Evolutionary conservation across 306 rosid genomes (phyloP), one percentile per base, ranked within the genome.

Genomic region (Phaseolus lunatus): DNA sequence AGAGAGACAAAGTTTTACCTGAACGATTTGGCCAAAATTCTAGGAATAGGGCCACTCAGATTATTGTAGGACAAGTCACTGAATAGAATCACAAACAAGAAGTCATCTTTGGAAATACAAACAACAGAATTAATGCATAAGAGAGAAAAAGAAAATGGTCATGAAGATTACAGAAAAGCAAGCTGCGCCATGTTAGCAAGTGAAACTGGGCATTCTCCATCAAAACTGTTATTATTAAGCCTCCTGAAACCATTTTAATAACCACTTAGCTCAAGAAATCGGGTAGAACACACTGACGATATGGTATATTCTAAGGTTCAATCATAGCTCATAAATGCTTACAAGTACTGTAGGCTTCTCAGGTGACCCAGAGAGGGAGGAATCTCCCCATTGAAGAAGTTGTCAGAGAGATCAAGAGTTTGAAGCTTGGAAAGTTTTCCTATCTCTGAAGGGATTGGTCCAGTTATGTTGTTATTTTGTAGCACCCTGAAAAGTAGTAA

Each of bases 21-120:
- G 97, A 92, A 90, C 78, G 98, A 89, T 84, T 89, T 94, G 77
- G 94, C 95, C 52, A 92, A 86, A 73, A 94, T 88, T 92, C 85
- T 88, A 18, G 97, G 97, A 11, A 89, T 87, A 37, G 91, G 87
- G 49, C 88, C 93, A 76, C 90, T 94, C 57, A 94, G 81, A 84
- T 94, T 92, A 80, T 94, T 94, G 86, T 72, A 90, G 73, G 98
- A 94, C 79, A 94, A 75, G 80, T 94, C 98, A 23, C 98, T 94
- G 88, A 78, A 76, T 70, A 72, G 44, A 78, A 83, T 37, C 67
- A 78, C 22, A 81, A 83, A 70, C 33, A 64, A 61, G 6, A 61
- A 70, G 14, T 19, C 26, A 44, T 43, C 23, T 22, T 70, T n/a
- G 45, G 52, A 39, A 48, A 47, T 26, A 48, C 45, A 70, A 22